A percentile compares a stretch with the other conserved stretches of the same genome.
phyloP scores from a whole-genome alignment of 192 early-diverging fungal species.

The Diversispora epigaea region DNA sequence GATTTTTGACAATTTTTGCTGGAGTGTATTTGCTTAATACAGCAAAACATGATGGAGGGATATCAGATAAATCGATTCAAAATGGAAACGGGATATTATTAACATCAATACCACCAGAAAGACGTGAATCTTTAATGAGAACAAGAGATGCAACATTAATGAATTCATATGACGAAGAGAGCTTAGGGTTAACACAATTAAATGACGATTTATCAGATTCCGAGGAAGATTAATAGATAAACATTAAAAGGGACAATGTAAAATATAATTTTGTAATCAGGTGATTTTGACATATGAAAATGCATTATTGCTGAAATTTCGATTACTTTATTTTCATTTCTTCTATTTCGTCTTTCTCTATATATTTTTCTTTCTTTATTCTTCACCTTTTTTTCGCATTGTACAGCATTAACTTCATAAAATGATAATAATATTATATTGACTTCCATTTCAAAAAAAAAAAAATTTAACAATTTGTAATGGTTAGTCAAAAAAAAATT shows the following conservation, averaged over 20 bases:
- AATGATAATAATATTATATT: too few species aligned
- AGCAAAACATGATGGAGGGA: slow-evolving; percentile 35
- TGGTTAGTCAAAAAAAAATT: too few species aligned
- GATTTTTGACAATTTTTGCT: slow-evolving; percentile 90
- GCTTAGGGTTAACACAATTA: slow-evolving; percentile 46
- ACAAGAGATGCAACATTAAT: slow-evolving; percentile 51
- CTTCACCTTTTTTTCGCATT: too few species aligned
- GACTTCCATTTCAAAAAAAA: too few species aligned
- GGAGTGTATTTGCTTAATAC: slow-evolving; percentile 85
- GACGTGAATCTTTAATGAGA: slow-evolving; percentile 41
- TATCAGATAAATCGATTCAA: slow-evolving; percentile 9
- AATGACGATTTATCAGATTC: slow-evolving; percentile 34
- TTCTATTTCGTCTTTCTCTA: too few species aligned
- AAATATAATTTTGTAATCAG: too few species aligned
- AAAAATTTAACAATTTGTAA: too few species aligned
- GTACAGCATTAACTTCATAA: too few species aligned
- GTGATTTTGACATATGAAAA: too few species aligned
- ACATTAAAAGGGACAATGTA: neutral
- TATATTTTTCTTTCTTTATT: too few species aligned
- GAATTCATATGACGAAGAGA: slow-evolving; percentile 49
- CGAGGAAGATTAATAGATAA: slow-evolving; percentile 31
- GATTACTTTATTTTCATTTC: too few species aligned
- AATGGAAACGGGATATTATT: slow-evolving; percentile 34
- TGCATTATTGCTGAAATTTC: too few species aligned
- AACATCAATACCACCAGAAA: slow-evolving; percentile 36